Evolutionary conservation across 164 flowering plant genomes (phyloP).

Genomic region (Buxus sempervirens): DNA sequence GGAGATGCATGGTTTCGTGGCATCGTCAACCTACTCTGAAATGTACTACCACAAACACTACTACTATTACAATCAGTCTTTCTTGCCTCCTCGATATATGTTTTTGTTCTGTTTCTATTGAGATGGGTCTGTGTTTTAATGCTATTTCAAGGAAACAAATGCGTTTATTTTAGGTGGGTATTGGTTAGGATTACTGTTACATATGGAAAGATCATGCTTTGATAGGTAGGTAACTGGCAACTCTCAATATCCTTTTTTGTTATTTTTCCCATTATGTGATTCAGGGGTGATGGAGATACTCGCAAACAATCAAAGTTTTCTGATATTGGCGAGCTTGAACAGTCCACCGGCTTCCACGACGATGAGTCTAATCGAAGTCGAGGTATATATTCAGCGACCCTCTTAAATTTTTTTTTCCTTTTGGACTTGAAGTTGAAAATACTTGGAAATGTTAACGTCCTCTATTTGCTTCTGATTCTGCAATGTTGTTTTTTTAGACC

Average conservation of each 20-base stretch:
- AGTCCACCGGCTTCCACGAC: slow-evolving; percentile 45
- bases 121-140: not conserved
- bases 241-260: not conserved
- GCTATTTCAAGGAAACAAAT: not conserved
- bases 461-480: slow-evolving; percentile 7
- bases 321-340: slow-evolving; percentile 61
- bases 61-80: slow-evolving; percentile 3
- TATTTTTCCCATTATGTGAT: slow-evolving; percentile 7
- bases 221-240: not conserved
- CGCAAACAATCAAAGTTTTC: slow-evolving; percentile 35
- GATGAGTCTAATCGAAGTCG: slow-evolving; percentile 59
- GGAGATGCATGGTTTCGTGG: slow-evolving; percentile 40
- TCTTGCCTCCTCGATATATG: slow-evolving; percentile 19
- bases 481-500: slow-evolving; percentile 17
- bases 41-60: slow-evolving; percentile 31
- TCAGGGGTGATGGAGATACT: slow-evolving; percentile 39
- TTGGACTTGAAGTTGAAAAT: not conserved
- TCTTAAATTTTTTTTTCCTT: slow-evolving; percentile 1
- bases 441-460: slow-evolving; percentile 9
- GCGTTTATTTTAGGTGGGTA: not conserved
- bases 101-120: not conserved
- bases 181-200: not conserved
- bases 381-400: slow-evolving; percentile 27
- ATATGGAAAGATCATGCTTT: not conserved
- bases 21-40: slow-evolving; percentile 28